Percentiles rank a stretch among this genome's conserved stretches.
phyloP scores from a whole-genome alignment of 805 yeast species.

The Yarrowia alimentaria region DNA sequence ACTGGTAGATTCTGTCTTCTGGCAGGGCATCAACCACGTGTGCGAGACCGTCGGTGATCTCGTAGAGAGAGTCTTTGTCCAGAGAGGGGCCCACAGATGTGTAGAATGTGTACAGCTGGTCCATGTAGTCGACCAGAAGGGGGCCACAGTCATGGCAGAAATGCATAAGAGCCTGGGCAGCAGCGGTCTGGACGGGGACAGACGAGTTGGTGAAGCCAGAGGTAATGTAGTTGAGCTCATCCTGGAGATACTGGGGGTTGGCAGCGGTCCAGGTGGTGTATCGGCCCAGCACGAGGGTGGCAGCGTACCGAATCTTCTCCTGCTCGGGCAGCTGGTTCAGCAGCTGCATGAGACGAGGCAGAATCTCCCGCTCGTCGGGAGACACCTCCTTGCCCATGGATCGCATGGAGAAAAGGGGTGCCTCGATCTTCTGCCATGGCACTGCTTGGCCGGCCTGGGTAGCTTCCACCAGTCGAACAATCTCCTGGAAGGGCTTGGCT shows the following conservation, averaged over 20 bases:
- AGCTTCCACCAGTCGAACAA: constrained; percentile 46
- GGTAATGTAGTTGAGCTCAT: constrained; percentile 80
- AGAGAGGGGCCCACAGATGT: constrained; percentile 52
- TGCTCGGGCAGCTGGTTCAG: constrained; percentile 76
- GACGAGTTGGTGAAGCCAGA: constrained; percentile 55
- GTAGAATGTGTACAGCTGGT: constrained; percentile 74
- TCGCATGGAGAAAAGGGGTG: constrained; percentile 83
- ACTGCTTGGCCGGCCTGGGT: constrained; percentile 41
- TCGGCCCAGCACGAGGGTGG: constrained; percentile 90
- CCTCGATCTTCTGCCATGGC: constrained; percentile 87
- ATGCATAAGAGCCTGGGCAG: constrained; percentile 90
- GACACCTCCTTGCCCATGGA: constrained; percentile 93
- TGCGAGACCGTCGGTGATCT: constrained; percentile 86
- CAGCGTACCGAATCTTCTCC: constrained; percentile 84
- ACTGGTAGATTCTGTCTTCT: constrained; percentile 49
- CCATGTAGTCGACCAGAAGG: constrained; percentile 62
- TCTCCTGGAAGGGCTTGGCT: constrained; percentile 62
- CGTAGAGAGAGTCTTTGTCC: constrained; percentile 68
- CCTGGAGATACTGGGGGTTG: constrained; percentile 78
- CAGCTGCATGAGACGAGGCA: constrained; percentile 74
- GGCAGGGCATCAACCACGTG: constrained; percentile 67
- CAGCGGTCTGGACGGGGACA: constrained; percentile 71
- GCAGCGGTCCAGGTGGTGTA: constrained; percentile 92
- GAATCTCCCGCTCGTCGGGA: constrained; percentile 56
- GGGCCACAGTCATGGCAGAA: constrained; percentile 88